Conservation (phyloP, 1,284 basidiomycete species). For the Boletus mariae region DNA sequence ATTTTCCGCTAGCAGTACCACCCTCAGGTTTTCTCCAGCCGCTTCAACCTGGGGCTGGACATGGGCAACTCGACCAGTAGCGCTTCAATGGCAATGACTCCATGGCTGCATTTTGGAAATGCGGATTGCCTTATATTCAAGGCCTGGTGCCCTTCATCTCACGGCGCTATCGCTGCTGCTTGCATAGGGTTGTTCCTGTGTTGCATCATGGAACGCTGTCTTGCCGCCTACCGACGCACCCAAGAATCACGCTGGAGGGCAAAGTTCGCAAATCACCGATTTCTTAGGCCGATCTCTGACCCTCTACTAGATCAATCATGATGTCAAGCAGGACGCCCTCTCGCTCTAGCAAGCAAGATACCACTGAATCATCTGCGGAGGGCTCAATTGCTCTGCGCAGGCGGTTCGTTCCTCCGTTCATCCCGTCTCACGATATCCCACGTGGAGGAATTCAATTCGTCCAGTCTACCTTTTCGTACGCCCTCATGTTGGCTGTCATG, state of each 20-base stretch:
- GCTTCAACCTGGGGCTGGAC: neutral
- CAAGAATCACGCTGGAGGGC: conserved; percentile 56
- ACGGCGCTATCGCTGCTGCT: conserved; percentile 69
- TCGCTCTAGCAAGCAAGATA: neutral
- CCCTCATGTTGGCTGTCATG: conserved; percentile 73
- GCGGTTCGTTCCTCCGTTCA: conserved; percentile 54
- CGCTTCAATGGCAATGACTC: conserved; percentile 41
- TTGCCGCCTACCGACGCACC: conserved; percentile 52
- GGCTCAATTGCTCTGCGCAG: neutral
- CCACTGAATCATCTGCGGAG: neutral
- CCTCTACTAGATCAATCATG: conserved; percentile 11
- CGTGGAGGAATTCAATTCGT: conserved; percentile 57
- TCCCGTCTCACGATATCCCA: conserved; percentile 53
- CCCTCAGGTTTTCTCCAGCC: neutral
- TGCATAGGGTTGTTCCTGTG: conserved; percentile 67
- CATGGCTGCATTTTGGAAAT: conserved; percentile 62
- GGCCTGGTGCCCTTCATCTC: conserved; percentile 61
- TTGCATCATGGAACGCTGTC: conserved; percentile 64
- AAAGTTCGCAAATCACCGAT: conserved; percentile 41
- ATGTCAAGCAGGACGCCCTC: neutral
- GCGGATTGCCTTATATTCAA: conserved; percentile 68
- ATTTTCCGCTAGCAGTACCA: neutral
- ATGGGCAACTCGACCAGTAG: conserved; percentile 10
- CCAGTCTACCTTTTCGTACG: conserved; percentile 55
- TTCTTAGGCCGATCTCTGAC: neutral